phyloP scores from a whole-genome alignment of 2,329 filamentous ascomycete genomes.

The Cercospora brassicicola region DNA sequence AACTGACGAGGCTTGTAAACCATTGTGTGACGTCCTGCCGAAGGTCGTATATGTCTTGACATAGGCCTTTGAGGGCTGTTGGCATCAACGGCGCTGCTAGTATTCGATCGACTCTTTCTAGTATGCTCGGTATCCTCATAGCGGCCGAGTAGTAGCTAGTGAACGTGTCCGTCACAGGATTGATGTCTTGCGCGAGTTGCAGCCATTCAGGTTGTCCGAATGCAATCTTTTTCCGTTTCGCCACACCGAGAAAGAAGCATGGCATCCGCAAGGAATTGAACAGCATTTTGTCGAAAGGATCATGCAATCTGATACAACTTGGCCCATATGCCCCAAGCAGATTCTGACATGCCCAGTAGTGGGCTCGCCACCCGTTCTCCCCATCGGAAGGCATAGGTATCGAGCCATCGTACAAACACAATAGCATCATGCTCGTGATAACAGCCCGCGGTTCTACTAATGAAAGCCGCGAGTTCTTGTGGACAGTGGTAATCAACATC shows the following conservation, averaged over 20 bases:
- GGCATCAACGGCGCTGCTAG: not conserved
- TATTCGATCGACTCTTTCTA: constrained; percentile 8
- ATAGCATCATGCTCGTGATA: constrained; percentile 18
- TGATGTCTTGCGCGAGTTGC: not conserved
- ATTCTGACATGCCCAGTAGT: constrained; percentile 17
- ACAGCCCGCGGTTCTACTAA: constrained; percentile 14
- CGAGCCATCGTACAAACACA: constrained; percentile 18
- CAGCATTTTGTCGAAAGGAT: constrained; percentile 19
- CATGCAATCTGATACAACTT: constrained; percentile 10
- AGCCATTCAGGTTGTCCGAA: constrained; percentile 16
- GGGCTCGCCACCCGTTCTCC: constrained; percentile 7
- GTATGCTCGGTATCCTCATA: constrained; percentile 13
- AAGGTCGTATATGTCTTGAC: constrained; percentile 1
- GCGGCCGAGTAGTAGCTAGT: constrained; percentile 11
- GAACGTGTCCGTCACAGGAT: not conserved
- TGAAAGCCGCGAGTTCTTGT: not conserved
- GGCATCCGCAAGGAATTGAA: constrained; percentile 18
- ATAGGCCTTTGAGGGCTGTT: not conserved
- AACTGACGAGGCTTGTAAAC: not conserved
- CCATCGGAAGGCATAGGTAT: constrained; percentile 10
- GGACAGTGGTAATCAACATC: constrained; percentile 6
- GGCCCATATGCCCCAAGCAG: constrained; percentile 14
- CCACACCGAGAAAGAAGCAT: constrained; percentile 17
- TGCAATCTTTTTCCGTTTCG: constrained; percentile 13
- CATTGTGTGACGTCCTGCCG: not conserved